phyloP scores from a whole-genome alignment of 2,329 filamentous ascomycete species.

The Catunica adiposa region DNA sequence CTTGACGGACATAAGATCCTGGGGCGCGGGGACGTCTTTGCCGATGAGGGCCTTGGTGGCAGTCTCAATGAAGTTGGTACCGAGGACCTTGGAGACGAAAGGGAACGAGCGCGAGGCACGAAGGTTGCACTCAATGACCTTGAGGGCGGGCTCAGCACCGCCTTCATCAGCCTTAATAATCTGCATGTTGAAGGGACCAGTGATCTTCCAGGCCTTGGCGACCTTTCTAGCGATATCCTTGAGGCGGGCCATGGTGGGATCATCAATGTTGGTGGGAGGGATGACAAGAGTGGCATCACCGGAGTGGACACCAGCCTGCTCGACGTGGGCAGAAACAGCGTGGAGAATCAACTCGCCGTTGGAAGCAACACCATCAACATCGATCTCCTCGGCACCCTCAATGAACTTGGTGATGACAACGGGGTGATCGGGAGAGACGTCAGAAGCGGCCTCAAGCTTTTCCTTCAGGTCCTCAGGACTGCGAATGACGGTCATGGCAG shows the following conservation, averaged over 20 bases:
- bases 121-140: slow-evolving; percentile 97
- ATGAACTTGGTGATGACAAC: slow-evolving; percentile 99
- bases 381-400: slow-evolving; percentile 88
- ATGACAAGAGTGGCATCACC: slow-evolving; percentile 91
- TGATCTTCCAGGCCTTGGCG: slow-evolving; percentile 91
- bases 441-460: slow-evolving; percentile 78
- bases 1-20: slow-evolving; percentile 76
- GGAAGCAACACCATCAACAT: slow-evolving; percentile 83
- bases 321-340: slow-evolving; percentile 87
- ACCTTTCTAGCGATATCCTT: slow-evolving; percentile 96
- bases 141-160: slow-evolving; percentile 52
- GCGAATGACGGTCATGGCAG: slow-evolving; percentile 94
- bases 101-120: slow-evolving; percentile 96
- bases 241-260: slow-evolving; percentile 62
- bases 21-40: slow-evolving; percentile 65
- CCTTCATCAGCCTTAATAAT: slow-evolving; percentile 87
- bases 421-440: slow-evolving; percentile 88
- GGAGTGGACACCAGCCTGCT: slow-evolving; percentile 94
- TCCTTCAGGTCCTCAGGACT: slow-evolving; percentile 80
- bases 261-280: slow-evolving; percentile 66
- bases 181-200: slow-evolving; percentile 99
- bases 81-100: slow-evolving; percentile 93
- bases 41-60: slow-evolving; percentile 85
- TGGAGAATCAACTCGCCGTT: slow-evolving; percentile 77
- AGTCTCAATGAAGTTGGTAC: slow-evolving; percentile 90